Base-by-base conservation (phyloP, 306 rosid genomes). In the Notholithocarpus densiflorus region DNA sequence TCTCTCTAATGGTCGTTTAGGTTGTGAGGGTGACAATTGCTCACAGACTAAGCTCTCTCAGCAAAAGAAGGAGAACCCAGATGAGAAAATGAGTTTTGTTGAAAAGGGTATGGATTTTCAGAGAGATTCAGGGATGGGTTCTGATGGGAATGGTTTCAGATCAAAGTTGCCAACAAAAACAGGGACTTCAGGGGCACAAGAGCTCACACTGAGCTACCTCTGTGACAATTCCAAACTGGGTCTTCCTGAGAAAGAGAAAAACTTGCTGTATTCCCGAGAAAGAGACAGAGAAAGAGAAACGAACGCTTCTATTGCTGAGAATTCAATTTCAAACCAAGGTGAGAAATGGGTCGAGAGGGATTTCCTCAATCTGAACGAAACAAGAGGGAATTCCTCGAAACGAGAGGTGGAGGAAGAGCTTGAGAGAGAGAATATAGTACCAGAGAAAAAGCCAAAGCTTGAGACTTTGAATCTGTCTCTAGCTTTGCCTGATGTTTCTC, bases 281-380 rank as follows among this genome's bases (percentile, higher is more conserved):
- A 82, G 97, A 98, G 9, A 93, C 65, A 75, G 40, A 34, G 40
- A 34, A 34, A 82, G 97, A 98, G 9, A 93, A 92, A 82, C 94
- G 89, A 77, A 82, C 88, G 24, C 14, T 86, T 37, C 45, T 3
- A 27, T 76, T 56, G 85, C 89, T 7, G 93, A 89, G 65, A 87
- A 79, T 89, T 81, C 88, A 19, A 87, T 77, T 89, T 81, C 88
- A 21, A 87, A 79, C 76, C 90, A 66, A 3, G 93, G 85, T 83
- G 89, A 87, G 2, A 91, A 93, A 83, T 95, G 98, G 97, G 93
- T 93, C 2, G 98, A 91, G 77, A 89, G 98, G 34, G 99, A 96
- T 84, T 96, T 96, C 73, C 85, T 93, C 17, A 93, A 87, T 82
- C 56, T 96, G 90, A 90, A 91, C 72, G 93, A 88, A 71, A 81